Conservation (phyloP, 2,329 filamentous ascomycete species). For the Exophiala xenobiotica region DNA sequence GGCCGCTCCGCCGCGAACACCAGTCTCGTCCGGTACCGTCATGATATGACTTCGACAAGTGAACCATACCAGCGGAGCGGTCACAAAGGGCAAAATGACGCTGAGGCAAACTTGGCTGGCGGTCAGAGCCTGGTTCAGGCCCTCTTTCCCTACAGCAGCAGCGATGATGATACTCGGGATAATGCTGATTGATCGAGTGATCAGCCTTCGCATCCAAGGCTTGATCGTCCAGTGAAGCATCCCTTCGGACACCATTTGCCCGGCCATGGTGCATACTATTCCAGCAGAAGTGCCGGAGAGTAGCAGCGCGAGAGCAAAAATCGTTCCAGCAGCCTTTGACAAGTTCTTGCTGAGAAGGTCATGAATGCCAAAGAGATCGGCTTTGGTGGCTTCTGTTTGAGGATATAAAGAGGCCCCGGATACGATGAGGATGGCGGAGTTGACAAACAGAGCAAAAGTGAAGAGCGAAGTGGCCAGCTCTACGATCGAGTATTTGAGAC, state of each 20-base stretch:
- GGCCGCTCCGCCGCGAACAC: conserved; percentile 5
- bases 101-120: conserved; percentile 76
- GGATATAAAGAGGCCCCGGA: conserved; percentile 73
- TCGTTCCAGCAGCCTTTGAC: conserved; percentile 70
- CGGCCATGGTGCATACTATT: conserved; percentile 78
- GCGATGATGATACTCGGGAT: conserved; percentile 81
- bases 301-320: conserved; percentile 81
- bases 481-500: conserved; percentile 69
- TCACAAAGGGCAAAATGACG: conserved; percentile 78
- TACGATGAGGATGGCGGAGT: conserved; percentile 77
- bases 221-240: conserved; percentile 71
- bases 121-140: conserved; percentile 69
- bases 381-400: conserved; percentile 60
- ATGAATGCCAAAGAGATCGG: conserved; percentile 83
- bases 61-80: conserved; percentile 79
- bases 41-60: conserved; percentile 78
- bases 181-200: conserved; percentile 78
- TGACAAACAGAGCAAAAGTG: conserved; percentile 81
- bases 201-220: conserved; percentile 75
- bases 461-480: conserved; percentile 73
- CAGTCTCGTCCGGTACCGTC: conserved; percentile 54
- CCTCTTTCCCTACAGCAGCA: conserved; percentile 69
- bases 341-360: conserved; percentile 66
- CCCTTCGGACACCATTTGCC: conserved; percentile 85
- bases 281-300: conserved; percentile 79